A percentile compares a stretch with the other conserved stretches of the same genome.
phyloP scores from a whole-genome alignment of 192 early-diverging fungal species.

The Linnemannia zychae region DNA sequence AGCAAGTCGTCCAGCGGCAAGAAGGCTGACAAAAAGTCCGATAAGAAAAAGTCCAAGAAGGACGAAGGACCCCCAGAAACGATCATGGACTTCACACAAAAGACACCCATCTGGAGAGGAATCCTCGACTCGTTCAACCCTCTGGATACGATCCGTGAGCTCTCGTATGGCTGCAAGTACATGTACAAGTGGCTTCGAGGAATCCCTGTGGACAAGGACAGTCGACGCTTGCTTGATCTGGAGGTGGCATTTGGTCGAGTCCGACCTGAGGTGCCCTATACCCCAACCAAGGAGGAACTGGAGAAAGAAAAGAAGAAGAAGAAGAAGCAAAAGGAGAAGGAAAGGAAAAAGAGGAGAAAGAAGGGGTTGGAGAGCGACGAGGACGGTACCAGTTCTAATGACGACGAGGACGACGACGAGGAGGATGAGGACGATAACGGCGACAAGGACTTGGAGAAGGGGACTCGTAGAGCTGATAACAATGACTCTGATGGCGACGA shows the following conservation, averaged over 20 bases:
- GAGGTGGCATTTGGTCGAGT: slow-evolving; percentile 41
- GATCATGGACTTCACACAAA: slow-evolving; percentile 43
- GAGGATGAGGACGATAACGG: slow-evolving; percentile 7
- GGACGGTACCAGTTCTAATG: slow-evolving; percentile 4
- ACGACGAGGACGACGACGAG: not conserved
- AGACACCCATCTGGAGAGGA: slow-evolving; percentile 50
- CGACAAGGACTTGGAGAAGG: not conserved
- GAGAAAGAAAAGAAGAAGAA: slow-evolving; percentile 30
- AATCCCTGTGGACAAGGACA: slow-evolving; percentile 53
- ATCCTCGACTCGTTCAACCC: slow-evolving; percentile 57
- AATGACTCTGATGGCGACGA: not conserved
- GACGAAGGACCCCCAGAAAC: slow-evolving; percentile 21
- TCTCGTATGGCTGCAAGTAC: slow-evolving; percentile 42
- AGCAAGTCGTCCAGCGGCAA: not conserved
- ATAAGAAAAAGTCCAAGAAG: slow-evolving; percentile 21
- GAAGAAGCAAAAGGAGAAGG: slow-evolving; percentile 21
- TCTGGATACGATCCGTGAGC: slow-evolving; percentile 45
- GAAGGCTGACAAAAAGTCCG: not conserved
- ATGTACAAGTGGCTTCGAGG: slow-evolving; percentile 50
- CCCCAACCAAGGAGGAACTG: slow-evolving; percentile 25
- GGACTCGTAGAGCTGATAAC: not conserved
- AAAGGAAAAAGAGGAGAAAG: slow-evolving; percentile 10
- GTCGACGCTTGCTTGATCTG: slow-evolving; percentile 52
- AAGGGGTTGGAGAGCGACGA: slow-evolving; percentile 4
- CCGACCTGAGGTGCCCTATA: slow-evolving; percentile 50